phyloP scores from a whole-genome alignment of 306 rosid genomes.

The Oemleria cerasiformis region DNA sequence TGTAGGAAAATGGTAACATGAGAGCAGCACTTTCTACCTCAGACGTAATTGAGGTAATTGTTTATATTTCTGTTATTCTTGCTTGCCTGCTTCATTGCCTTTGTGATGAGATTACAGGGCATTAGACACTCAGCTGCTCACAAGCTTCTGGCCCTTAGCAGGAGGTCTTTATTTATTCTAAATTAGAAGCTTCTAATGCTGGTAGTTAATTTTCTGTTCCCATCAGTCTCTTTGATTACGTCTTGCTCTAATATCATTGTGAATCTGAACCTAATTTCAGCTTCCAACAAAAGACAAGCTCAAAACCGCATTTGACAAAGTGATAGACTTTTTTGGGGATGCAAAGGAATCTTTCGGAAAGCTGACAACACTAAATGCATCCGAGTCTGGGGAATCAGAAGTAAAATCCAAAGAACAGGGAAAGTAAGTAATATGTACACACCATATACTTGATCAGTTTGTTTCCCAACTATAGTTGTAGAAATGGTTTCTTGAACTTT shows the following conservation, averaged over 20 bases:
- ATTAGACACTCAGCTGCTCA: not conserved
- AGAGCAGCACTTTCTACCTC: slow-evolving; percentile 70
- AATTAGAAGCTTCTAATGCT: not conserved
- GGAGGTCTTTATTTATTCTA: not conserved
- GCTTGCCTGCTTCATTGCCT: not conserved
- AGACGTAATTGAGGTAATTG: slow-evolving; percentile 75
- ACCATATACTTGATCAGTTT: not conserved
- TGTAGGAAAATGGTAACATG: slow-evolving; percentile 75
- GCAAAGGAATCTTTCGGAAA: slow-evolving; percentile 88
- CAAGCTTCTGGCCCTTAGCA: not conserved
- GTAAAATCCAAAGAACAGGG: slow-evolving; percentile 38
- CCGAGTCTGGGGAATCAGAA: slow-evolving; percentile 42
- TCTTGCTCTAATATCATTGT: not conserved
- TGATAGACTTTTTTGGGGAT: slow-evolving; percentile 78
- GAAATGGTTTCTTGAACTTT: not conserved
- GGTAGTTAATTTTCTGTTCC: not conserved
- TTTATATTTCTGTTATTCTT: not conserved
- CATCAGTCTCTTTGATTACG: not conserved
- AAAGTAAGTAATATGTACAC: slow-evolving; percentile 54
- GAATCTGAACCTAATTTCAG: slow-evolving; percentile 42
- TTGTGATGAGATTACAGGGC: not conserved
- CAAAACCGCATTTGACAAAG: slow-evolving; percentile 75
- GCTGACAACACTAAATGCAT: slow-evolving; percentile 47
- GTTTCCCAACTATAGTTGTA: not conserved
- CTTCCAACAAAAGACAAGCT: slow-evolving; percentile 85